Evolutionary conservation across 345 rosid genomes (phyloP).

Genomic region (Theobroma cacao): DNA sequence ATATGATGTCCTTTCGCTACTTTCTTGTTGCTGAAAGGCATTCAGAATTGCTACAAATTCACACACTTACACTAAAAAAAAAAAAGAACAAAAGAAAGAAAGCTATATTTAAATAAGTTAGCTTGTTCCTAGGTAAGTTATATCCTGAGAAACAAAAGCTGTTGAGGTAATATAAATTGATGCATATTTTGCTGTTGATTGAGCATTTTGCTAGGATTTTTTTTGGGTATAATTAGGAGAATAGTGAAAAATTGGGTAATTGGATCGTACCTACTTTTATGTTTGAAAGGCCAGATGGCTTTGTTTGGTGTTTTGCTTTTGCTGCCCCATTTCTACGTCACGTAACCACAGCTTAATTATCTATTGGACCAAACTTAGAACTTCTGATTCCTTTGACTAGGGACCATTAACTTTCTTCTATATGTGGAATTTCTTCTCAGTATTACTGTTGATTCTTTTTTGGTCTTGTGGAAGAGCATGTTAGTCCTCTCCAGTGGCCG

Average conservation of each 20-base stretch:
- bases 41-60: neutral
- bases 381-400: neutral
- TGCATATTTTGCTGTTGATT: neutral
- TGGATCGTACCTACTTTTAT: neutral
- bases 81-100: neutral
- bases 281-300: neutral
- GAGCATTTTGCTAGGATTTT: neutral
- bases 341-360: neutral
- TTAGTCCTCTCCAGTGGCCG: neutral
- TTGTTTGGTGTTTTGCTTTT: neutral
- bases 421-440: neutral
- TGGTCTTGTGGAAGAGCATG: neutral
- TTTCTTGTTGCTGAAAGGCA: neutral
- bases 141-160: constrained; percentile 2
- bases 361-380: neutral
- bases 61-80: neutral
- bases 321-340: neutral
- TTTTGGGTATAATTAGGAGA: neutral
- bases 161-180: neutral
- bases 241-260: neutral
- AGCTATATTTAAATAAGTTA: neutral
- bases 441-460: neutral
- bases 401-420: neutral
- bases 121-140: neutral
- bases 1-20: neutral